Conservation (phyloP, 805 yeast genomes). For the Yamadazyma akitaensis region DNA sequence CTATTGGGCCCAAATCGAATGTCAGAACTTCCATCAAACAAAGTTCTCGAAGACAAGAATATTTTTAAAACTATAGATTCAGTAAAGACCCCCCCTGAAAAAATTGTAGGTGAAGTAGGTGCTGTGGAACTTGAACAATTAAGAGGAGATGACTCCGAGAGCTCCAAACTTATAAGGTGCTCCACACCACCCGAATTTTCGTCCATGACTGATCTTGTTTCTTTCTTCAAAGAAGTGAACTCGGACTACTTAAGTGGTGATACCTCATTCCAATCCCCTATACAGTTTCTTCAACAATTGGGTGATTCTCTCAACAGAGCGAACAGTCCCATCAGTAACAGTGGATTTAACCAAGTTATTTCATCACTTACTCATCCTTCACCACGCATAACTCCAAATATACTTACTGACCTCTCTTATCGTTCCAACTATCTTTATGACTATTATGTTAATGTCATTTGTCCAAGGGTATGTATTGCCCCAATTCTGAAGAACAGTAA, state of each 20-base stretch:
- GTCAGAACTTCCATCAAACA: background rate
- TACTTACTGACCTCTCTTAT: slow-evolving; percentile 27
- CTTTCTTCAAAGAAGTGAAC: slow-evolving; percentile 3
- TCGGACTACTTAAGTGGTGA: slow-evolving; percentile 1
- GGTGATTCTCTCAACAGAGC: background rate
- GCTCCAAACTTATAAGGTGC: background rate
- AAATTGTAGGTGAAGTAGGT: background rate
- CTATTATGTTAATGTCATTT: slow-evolving; percentile 46
- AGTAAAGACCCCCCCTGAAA: background rate
- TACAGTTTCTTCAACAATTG: background rate
- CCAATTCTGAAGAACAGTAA: slow-evolving; percentile 38
- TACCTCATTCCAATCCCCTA: background rate
- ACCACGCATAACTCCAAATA: slow-evolving; percentile 22
- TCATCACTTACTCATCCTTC: slow-evolving; percentile 22
- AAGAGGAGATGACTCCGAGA: no score
- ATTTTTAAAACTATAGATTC: background rate
- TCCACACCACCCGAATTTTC: slow-evolving; percentile 2
- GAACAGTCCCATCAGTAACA: background rate
- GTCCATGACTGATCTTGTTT: background rate
- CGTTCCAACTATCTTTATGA: slow-evolving; percentile 42
- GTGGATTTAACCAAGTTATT: background rate
- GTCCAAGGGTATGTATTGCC: slow-evolving; percentile 44
- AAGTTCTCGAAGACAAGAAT: background rate
- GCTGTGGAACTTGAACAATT: background rate
- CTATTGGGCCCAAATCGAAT: background rate